These are phyloP conservation scores for Claviceps fusiformis DNA, from an alignment of 2,329 filamentous ascomycete species.

Conservation along the genomic window DNA sequence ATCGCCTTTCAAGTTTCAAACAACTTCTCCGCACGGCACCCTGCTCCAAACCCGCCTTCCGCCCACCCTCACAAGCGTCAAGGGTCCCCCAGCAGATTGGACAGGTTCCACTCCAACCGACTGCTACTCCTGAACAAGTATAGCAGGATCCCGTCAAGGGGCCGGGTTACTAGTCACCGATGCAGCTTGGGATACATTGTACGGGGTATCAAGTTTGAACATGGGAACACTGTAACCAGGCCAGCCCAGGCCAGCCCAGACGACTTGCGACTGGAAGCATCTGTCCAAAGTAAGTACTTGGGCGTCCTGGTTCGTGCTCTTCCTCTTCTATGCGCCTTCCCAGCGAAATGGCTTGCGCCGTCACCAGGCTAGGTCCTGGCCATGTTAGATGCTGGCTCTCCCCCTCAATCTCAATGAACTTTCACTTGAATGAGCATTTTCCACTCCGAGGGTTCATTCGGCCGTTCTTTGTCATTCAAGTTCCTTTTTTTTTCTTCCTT, in stretches of 20 bases:
- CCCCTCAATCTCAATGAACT: not conserved
- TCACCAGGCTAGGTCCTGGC: slow-evolving; percentile 1
- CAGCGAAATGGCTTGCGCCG: slow-evolving; percentile 3
- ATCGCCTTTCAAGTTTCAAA: not conserved
- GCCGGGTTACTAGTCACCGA: slow-evolving; percentile 1
- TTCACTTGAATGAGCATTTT: not conserved
- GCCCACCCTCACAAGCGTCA: not conserved
- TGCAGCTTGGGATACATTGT: not conserved
- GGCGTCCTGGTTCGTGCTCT: not conserved
- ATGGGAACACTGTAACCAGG: not conserved
- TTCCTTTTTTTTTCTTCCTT: not conserved
- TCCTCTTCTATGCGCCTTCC: not conserved
- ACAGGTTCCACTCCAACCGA: slow-evolving; percentile 5
- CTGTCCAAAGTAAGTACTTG: not conserved
- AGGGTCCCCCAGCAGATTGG: slow-evolving; percentile 1
- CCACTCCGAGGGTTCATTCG: not conserved
- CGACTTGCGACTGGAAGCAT: not conserved
- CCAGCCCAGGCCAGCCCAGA: not conserved
- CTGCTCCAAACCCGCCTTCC: not conserved
- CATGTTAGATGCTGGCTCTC: slow-evolving; percentile 1
- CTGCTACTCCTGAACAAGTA: slow-evolving; percentile 3
- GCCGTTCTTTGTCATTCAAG: not conserved
- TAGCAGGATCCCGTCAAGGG: slow-evolving; percentile 2
- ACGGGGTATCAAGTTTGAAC: not conserved
- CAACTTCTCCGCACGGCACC: not conserved